Conservation (phyloP, 2,329 filamentous ascomycete species). For the Fusarium denticulatum region DNA sequence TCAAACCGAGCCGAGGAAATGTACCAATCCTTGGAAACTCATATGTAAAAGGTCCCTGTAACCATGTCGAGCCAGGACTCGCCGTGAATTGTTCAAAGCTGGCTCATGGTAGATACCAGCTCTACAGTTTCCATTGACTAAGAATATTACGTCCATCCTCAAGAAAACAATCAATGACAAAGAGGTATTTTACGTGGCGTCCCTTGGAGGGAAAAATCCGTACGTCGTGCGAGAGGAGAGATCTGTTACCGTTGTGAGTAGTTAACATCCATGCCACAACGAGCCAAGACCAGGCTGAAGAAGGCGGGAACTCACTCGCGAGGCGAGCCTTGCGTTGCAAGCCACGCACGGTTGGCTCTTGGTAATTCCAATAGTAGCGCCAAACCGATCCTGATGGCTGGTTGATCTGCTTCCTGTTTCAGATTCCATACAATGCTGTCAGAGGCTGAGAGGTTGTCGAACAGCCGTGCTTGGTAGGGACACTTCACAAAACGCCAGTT, state of each 20-base stretch:
- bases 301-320: conserved; percentile 6
- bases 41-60: conserved; percentile 10
- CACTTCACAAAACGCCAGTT: conserved; percentile 29
- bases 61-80: neutral
- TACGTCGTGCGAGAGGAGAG: neutral
- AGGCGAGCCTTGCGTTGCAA: conserved; percentile 35
- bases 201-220: conserved; percentile 1
- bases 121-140: neutral
- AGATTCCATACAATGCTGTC: conserved; percentile 28
- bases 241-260: neutral
- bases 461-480: conserved; percentile 25
- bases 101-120: neutral
- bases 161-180: conserved; percentile 11
- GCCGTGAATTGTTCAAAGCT: neutral
- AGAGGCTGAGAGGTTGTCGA: conserved; percentile 18
- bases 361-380: conserved; percentile 10
- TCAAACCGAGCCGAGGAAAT: neutral
- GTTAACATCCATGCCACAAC: neutral
- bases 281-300: conserved; percentile 6
- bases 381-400: conserved; percentile 27
- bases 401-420: conserved; percentile 42
- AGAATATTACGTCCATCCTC: conserved; percentile 17
- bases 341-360: conserved; percentile 10
- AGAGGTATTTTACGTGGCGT: neutral
- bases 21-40: conserved; percentile 21